These are phyloP conservation scores for Candida sonorensis DNA, from an alignment of 805 yeast genomes.

Conservation along the genomic window DNA sequence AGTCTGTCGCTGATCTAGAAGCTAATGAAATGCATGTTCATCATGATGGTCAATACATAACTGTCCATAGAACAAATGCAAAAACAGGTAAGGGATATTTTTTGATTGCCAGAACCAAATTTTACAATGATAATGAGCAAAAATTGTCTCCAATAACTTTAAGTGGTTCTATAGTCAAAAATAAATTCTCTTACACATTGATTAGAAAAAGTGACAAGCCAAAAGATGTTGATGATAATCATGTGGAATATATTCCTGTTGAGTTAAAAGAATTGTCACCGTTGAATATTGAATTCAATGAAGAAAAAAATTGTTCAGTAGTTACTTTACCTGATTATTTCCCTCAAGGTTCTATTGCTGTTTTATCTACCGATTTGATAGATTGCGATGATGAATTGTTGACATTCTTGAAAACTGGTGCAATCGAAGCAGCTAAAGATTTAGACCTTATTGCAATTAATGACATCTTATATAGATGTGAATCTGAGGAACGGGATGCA, in stretches of 20 bases:
- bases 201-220: conserved; percentile 47
- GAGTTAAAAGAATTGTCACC: conserved; percentile 45
- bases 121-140: conserved; percentile 44
- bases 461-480: conserved; percentile 67
- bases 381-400: conserved; percentile 63
- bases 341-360: conserved; percentile 88
- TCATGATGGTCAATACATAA: conserved; percentile 87
- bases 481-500: conserved; percentile 81
- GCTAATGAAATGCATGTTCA: conserved; percentile 88
- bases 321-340: conserved; percentile 57
- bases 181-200: conserved; percentile 53
- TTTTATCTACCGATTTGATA: conserved; percentile 63
- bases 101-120: conserved; percentile 81
- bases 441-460: conserved; percentile 67
- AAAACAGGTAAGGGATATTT: conserved; percentile 85
- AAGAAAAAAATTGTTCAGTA: conserved; percentile 36
- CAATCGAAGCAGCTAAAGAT: conserved; percentile 59
- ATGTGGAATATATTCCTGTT: conserved; percentile 61
- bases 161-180: conserved; percentile 52
- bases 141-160: conserved; percentile 49
- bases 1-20: conserved; percentile 45
- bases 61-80: conserved; percentile 81
- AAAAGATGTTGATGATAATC: conserved; percentile 27
- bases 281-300: conserved; percentile 41
- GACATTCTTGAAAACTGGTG: conserved; percentile 64